phyloP scores from a whole-genome alignment of 495 filamentous ascomycete genomes.

The Trichoderma parareesei region DNA sequence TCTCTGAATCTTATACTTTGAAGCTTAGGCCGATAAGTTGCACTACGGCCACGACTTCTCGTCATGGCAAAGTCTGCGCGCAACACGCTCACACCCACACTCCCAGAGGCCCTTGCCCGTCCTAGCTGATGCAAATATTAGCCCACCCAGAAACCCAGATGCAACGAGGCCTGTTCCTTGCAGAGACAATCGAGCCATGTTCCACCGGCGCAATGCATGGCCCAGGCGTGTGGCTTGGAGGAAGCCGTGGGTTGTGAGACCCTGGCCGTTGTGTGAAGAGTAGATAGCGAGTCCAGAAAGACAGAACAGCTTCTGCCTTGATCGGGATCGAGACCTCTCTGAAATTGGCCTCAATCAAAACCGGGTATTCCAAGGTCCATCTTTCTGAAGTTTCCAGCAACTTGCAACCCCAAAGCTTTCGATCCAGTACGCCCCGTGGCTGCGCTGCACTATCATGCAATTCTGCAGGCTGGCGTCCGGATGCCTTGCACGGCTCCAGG shows the following conservation, averaged over 20 bases:
- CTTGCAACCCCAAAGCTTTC: background rate
- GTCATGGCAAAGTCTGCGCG: background rate
- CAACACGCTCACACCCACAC: background rate
- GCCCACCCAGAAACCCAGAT: background rate
- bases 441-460: background rate
- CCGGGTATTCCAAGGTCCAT: too few species aligned
- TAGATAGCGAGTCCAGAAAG: background rate
- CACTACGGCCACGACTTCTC: background rate
- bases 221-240: background rate
- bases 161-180: background rate
- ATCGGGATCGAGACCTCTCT: background rate
- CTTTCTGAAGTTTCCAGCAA: background rate
- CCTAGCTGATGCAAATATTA: background rate
- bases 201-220: background rate
- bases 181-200: background rate
- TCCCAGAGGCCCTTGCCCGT: background rate
- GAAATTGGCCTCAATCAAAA: background rate
- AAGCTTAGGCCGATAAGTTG: background rate
- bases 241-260: background rate
- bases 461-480: background rate
- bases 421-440: background rate
- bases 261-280: background rate
- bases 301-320: background rate
- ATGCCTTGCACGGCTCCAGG: constrained; percentile 7
- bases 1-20: background rate